Conservation (phyloP, 768 basidiomycete genomes). For the Lactarius deliciosus region DNA sequence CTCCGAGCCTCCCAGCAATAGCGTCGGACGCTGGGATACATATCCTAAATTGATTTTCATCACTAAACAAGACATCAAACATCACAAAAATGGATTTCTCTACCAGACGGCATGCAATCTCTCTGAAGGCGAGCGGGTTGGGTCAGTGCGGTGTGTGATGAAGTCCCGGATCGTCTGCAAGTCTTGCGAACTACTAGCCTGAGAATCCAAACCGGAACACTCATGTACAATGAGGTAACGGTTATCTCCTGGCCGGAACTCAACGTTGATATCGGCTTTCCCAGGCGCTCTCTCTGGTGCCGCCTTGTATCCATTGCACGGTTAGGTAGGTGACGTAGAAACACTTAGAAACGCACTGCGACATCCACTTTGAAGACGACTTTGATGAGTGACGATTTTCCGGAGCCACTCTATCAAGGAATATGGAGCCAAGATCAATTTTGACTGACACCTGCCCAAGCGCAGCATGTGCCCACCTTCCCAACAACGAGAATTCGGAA, state of each 20-base stretch:
- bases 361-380: constrained; percentile 9
- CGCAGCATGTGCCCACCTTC: not conserved
- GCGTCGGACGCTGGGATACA: not conserved
- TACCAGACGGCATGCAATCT: constrained; percentile 15
- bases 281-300: not conserved
- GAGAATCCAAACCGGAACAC: constrained; percentile 5
- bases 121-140: not conserved
- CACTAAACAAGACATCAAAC: not conserved
- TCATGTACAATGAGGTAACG: constrained; percentile 9
- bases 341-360: not conserved
- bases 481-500: constrained; percentile 22
- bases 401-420: constrained; percentile 5
- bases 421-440: not conserved
- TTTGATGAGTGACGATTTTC: constrained; percentile 19
- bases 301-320: not conserved
- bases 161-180: constrained; percentile 2
- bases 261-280: not conserved
- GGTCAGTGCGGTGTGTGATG: not conserved
- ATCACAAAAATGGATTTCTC: not conserved
- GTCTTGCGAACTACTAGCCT: not conserved
- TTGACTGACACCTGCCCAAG: no score
- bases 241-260: constrained; percentile 11
- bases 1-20: not conserved
- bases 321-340: not conserved
- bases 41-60: not conserved